Evolutionary conservation across 2,329 filamentous ascomycete species (phyloP), one percentile per base, ranked within the genome.

Genomic region (Trichophyton verrucosum): DNA sequence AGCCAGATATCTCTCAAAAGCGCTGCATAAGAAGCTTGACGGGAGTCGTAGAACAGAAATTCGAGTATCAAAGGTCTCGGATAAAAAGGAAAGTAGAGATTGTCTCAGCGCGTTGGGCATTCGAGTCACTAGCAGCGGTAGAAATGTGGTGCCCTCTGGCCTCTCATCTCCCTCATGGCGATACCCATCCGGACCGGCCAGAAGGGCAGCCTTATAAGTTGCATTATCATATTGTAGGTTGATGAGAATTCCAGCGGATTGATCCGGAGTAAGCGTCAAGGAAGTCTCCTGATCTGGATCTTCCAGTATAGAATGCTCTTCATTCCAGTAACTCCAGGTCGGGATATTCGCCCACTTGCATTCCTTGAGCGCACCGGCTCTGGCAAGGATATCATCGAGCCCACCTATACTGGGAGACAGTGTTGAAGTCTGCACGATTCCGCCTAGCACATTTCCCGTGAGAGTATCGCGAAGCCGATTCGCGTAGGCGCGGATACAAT

Each of bases 91-190:
- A 58, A 80, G 67, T 59, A 82, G 75, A 1, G 74, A 73, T 42
- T 80, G 77, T 3, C 80, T 75, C 9, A 82, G 68, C 0, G 75
- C 68, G 38, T 73, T 77, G 1, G 80, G 80, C 67, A 81, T 76
- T 62, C 78, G 77, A 2, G 79, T 76, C 46, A 82, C 67, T 13
- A 82, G 70, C 13, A 82, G 67, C 0, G 80, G 80, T 2, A 82
- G 72, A 15, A 74, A 69, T 1, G 79, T 81, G 57, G 78, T 78
- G 1, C 70, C 64, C 3, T 71, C 68, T 20, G 57, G 20, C 13
- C 47, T 30, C 24, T 47, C 47, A 17, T 17, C 36, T 0, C 58
- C 40, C 9, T 46, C 22, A 22, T 38, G 22, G 40, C 57, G 60
- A 24, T 62, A 65, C 13, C 59, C 57, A 61, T 62, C 61, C 33